phyloP scores from a whole-genome alignment of 2,329 filamentous ascomycete species.

The Seiridium unicorne region DNA sequence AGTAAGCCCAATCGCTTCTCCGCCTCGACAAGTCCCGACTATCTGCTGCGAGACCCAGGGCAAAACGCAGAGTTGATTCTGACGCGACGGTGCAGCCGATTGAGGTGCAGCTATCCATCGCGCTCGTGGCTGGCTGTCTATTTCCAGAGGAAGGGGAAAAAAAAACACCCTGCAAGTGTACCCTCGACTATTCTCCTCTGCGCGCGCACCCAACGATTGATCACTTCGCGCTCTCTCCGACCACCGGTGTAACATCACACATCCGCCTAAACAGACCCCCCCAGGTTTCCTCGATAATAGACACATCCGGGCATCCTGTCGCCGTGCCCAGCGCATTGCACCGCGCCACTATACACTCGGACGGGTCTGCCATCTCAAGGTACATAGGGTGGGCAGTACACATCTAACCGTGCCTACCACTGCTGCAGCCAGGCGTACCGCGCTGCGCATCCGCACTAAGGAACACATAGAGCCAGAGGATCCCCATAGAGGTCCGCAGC shows the following conservation, averaged over 20 bases:
- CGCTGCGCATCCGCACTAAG: slow-evolving; percentile 20
- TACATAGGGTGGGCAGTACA: not conserved
- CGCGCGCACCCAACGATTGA: not conserved
- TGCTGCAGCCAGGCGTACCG: slow-evolving; percentile 29
- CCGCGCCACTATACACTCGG: too few relatives aligned
- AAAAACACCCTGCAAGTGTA: not conserved
- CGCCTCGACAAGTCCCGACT: not conserved
- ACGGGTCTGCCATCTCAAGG: too few relatives aligned
- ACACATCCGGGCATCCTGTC: too few relatives aligned
- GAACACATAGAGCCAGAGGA: slow-evolving; percentile 8
- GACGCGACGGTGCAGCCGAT: slow-evolving; percentile 8
- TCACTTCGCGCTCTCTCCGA: not conserved
- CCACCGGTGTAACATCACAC: slow-evolving; percentile 5
- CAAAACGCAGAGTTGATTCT: not conserved
- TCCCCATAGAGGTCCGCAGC: slow-evolving; percentile 31
- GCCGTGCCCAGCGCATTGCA: too few relatives aligned
- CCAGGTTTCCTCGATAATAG: not conserved
- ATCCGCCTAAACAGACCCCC: not conserved
- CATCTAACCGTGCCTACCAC: not conserved
- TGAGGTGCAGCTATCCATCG: not conserved
- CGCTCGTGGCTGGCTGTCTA: not conserved
- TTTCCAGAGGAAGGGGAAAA: not conserved
- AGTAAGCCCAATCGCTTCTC: slow-evolving; percentile 12
- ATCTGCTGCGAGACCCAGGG: not conserved
- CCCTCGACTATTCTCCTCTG: not conserved